Evolutionary conservation across 2,329 filamentous ascomycete genomes (phyloP), one percentile per base, ranked within the genome.

Genomic region (Scleromitrula shiraiana): DNA sequence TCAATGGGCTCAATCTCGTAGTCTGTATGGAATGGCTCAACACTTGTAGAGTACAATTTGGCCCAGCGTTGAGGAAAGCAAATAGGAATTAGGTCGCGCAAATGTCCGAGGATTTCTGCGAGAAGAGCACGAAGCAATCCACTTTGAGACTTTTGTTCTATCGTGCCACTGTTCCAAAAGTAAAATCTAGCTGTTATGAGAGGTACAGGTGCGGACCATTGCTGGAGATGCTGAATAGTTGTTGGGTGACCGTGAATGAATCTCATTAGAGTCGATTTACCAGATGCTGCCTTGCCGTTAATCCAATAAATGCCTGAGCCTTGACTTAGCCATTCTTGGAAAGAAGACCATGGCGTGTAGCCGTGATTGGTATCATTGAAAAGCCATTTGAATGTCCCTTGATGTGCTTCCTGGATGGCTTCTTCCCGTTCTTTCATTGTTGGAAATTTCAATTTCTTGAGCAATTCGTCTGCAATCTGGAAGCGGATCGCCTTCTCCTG

Each of bases 151-250:
- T 38, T 22, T 33, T 54, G 52, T 10, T 46, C 47, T 22, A 2
- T 2, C 2, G 64, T 64, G 5, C 67, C 67, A 23, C 64, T 65
- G 2, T 64, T 70, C 70, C 70, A 73, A 47, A 74, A 72, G 55
- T 71, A 73, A 53, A 68, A 73, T 0, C 63, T 64, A 0, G 68
- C 65, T 0, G 60, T 65, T 3, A 59, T 39, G 15, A 46, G n/a
- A 7, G 48, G 26, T 2, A n/a, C 19, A 6, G 8, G 8, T 0
- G 23, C 53, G 0, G 63, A 54, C 67, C 66, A 68, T 4, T 15
- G 19, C 22, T 2, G 33, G 2, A 49, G 48, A 4, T 66, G 53
- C 5, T 39, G 12, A 17, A 4, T 22, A 12, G 41, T 50, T 15
- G 14, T 19, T 2, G 14, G 23, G 33, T 51, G 8, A 2, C 46